Evolutionary conservation across 495 filamentous ascomycete species (phyloP), one percentile per base, ranked within the genome.

Genomic region (Daldinia childiae): DNA sequence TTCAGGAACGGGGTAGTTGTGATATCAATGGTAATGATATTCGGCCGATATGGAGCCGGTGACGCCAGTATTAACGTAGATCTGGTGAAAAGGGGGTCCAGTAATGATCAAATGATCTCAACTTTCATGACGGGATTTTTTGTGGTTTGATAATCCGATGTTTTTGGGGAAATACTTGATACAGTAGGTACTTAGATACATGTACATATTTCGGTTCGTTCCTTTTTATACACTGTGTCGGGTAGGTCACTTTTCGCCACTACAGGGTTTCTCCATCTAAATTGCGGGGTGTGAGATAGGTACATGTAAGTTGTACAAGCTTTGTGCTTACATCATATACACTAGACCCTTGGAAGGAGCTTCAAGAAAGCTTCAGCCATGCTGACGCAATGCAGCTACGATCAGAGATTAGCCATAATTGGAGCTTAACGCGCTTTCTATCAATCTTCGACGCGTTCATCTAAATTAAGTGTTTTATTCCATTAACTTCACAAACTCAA

Each of bases 61-160:
- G 71, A 74, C 65, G 71, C 68, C 66, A 66, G 30, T 57, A n/a
- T 56, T 45, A n/a, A 50, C 56, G 72, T 30, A 71, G 72, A 74
- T 74, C 68, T 52, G 43, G 52, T 34, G 55, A 43, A 65, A 64
- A 68, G 36, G 60, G 70, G 59, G 38, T 68, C 21, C 17, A 12
- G 57, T 41, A 21, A n/a, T 32, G 62, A 56, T 62, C 56, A 60
- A 65, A 19, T 62, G 60, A 65, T 72, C 45, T 68, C 61, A 50
- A 64, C 15, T 68, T 36, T 63, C 24, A 38, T 17, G 34, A 34
- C 60, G 64, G 64, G 64, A 68, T 60, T 64, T 68, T 64, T 41
- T 43, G 64, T 64, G 64, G 38, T 59, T 57, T 65, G 66, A 60
- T 24, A 43, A 67, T 67, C 60, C 17, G 57, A 67, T 58, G 27